Conservation (phyloP, 2,329 filamentous ascomycete genomes). For the Metarhizium robertsii region DNA sequence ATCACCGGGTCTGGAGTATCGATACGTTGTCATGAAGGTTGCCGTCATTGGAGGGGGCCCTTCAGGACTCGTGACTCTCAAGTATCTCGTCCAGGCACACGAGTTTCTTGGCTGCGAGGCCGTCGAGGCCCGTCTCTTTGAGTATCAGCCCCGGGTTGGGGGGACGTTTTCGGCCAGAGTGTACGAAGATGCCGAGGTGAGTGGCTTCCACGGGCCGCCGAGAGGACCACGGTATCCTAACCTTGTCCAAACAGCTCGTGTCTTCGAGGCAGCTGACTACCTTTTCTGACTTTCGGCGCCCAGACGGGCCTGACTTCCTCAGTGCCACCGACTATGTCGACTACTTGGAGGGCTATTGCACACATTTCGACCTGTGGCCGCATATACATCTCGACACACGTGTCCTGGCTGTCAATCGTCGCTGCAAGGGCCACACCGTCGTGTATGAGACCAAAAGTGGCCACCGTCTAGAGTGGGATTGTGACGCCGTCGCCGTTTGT, state of each 20-base stretch:
- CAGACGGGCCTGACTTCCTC: constrained; percentile 30
- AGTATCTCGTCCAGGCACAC: constrained; percentile 23
- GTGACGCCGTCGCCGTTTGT: constrained; percentile 34
- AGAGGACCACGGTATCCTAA: too few species aligned
- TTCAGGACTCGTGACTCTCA: constrained; percentile 26
- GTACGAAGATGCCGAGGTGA: constrained; percentile 33
- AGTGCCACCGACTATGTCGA: constrained; percentile 24
- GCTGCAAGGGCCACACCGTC: constrained; percentile 4
- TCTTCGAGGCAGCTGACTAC: constrained; percentile 37
- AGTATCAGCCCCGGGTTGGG: constrained; percentile 28
- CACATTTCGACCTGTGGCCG: constrained; percentile 26
- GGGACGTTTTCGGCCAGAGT: constrained; percentile 32
- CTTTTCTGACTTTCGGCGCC: constrained; percentile 34
- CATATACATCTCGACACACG: constrained; percentile 23
- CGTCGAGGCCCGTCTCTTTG: constrained; percentile 31
- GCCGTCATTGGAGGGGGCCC: constrained; percentile 28
- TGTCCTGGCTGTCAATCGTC: constrained; percentile 17
- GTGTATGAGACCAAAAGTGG: not conserved
- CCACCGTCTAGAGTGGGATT: constrained; percentile 17
- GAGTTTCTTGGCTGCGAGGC: constrained; percentile 19
- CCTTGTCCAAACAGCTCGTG: constrained; percentile 22
- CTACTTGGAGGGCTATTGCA: constrained; percentile 31
- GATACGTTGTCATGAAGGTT: constrained; percentile 15
- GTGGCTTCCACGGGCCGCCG: not conserved
- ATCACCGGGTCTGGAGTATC: not conserved